These are phyloP conservation scores for Cyberlindnera nakhonratchasimensis DNA, from an alignment of 805 yeast genomes.

Conservation along the genomic window DNA sequence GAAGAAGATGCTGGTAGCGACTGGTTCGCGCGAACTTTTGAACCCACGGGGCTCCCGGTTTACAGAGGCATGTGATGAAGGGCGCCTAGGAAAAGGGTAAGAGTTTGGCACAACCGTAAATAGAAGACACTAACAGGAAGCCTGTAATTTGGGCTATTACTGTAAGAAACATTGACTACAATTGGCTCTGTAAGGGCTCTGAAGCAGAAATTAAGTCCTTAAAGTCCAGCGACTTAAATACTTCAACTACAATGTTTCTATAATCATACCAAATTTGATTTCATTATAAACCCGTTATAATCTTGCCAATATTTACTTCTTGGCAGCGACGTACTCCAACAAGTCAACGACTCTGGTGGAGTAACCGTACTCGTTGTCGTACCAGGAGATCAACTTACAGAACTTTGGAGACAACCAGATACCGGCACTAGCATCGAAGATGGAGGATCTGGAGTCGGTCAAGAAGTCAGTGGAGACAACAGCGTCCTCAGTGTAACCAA, in stretches of 20 bases:
- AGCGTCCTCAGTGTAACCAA: constrained; percentile 90
- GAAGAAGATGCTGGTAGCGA: no score
- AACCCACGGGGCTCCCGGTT: no score
- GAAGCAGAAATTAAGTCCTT: no score
- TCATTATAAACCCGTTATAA: constrained; percentile 13
- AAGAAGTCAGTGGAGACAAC: constrained; percentile 90
- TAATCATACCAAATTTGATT: constrained; percentile 12
- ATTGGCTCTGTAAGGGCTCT: no score
- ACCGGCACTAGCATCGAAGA: constrained; percentile 91
- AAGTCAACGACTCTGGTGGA: constrained; percentile 94
- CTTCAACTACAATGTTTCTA: constrained; percentile 5
- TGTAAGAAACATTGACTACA: background rate
- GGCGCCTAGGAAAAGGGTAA: no score
- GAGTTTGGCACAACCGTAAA: no score
- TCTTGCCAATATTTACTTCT: constrained; percentile 9
- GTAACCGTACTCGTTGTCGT: constrained; percentile 96
- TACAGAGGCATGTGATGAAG: no score
- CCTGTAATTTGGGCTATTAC: background rate
- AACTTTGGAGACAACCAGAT: constrained; percentile 81
- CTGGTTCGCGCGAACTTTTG: no score
- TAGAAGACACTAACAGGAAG: background rate
- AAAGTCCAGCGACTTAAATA: no score
- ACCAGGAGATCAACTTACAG: constrained; percentile 91
- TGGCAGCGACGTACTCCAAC: constrained; percentile 73
- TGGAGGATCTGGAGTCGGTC: constrained; percentile 79